A percentile compares a stretch with the other conserved stretches of the same genome.
Evolutionary conservation across 2,329 filamentous ascomycete genomes (phyloP).

Genomic region (Fusarium sarcochroum): DNA sequence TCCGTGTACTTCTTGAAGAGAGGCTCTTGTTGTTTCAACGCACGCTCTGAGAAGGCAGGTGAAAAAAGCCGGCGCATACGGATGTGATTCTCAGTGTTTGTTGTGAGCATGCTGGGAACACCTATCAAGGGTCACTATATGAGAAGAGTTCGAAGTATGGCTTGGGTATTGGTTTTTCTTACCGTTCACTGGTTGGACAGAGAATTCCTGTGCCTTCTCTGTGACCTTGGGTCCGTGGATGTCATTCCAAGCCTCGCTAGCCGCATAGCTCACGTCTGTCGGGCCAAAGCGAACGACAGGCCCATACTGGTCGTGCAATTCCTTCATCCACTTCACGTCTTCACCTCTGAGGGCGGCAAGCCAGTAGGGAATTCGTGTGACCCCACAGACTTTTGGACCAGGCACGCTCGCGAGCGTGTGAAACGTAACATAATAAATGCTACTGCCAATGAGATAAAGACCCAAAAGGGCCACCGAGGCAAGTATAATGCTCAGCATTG

Average conservation of each 20-base stretch:
- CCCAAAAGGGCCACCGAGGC: background rate
- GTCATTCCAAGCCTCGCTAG: constrained; percentile 24
- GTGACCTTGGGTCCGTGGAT: constrained; percentile 17
- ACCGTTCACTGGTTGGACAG: constrained; percentile 20
- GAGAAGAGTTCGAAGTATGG: accelerated
- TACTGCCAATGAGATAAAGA: background rate
- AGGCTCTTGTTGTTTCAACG: constrained; percentile 25
- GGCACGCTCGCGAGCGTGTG: constrained; percentile 25
- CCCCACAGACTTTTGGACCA: constrained; percentile 20
- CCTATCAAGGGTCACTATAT: background rate
- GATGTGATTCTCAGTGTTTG: background rate
- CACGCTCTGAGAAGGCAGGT: constrained; percentile 25
- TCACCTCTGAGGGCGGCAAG: background rate
- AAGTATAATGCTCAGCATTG: background rate
- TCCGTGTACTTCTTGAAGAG: constrained; percentile 22
- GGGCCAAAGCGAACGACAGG: constrained; percentile 31
- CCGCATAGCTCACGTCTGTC: constrained; percentile 23
- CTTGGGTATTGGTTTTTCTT: background rate
- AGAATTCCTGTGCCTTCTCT: constrained; percentile 21
- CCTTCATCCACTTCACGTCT: constrained; percentile 23
- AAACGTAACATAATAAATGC: constrained; percentile 16
- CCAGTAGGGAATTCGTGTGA: constrained; percentile 29
- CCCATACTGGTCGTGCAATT: constrained; percentile 18
- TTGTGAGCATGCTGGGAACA: constrained; percentile 23
- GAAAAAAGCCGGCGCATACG: constrained; percentile 19